These are phyloP conservation scores for Aspergillus fumigatus DNA, from an alignment of 2,329 filamentous ascomycete species.

Conservation along the genomic window DNA sequence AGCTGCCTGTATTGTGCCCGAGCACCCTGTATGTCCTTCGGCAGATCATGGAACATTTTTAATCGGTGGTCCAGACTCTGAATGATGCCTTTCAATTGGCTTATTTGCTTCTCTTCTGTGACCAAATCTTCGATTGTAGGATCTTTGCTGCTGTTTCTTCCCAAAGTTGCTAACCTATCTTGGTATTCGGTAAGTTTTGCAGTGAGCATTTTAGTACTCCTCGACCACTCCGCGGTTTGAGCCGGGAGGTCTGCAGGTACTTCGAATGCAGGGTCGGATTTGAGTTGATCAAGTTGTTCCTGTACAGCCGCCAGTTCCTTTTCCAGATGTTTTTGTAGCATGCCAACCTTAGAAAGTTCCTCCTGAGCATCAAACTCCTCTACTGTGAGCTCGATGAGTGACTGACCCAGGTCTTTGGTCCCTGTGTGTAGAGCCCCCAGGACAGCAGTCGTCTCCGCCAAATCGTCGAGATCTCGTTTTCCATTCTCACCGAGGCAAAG, in stretches of 20 bases:
- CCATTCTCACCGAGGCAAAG: constrained; percentile 52
- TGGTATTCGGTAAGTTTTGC: constrained; percentile 64
- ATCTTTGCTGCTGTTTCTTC: constrained; percentile 26
- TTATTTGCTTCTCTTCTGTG: constrained; percentile 55
- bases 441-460: constrained; percentile 51
- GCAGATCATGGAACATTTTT: constrained; percentile 64
- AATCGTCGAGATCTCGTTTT: constrained; percentile 51
- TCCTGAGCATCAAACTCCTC: constrained; percentile 50
- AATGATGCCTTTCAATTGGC: constrained; percentile 57
- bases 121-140: constrained; percentile 49
- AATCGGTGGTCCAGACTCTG: constrained; percentile 63
- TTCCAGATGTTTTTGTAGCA: constrained; percentile 55
- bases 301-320: constrained; percentile 43
- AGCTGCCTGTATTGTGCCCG: constrained; percentile 65
- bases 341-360: constrained; percentile 52
- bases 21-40: constrained; percentile 65
- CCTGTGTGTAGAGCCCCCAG: constrained; percentile 49
- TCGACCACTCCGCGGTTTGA: constrained; percentile 69
- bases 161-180: constrained; percentile 47
- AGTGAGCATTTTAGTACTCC: constrained; percentile 62
- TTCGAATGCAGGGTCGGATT: constrained; percentile 43
- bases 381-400: constrained; percentile 54
- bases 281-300: constrained; percentile 27
- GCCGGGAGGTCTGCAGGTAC: constrained; percentile 57
- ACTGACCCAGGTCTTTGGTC: constrained; percentile 47